Percentiles rank a stretch among this genome's conserved stretches.
These are phyloP conservation scores for Ruellia speciosa DNA, from an alignment of 305 asterid species.

Conservation along the genomic window DNA sequence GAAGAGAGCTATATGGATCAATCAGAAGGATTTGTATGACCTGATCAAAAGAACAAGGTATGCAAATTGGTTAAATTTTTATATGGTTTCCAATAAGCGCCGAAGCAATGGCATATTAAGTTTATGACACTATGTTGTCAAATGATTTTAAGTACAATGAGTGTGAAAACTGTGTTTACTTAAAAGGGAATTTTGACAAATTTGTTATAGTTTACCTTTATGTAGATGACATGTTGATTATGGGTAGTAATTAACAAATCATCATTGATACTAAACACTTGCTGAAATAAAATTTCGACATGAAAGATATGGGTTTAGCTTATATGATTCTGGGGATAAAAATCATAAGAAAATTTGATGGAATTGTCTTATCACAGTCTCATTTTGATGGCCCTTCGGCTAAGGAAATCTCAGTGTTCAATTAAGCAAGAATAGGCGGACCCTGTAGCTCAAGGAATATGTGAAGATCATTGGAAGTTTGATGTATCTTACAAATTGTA, in stretches of 20 bases:
- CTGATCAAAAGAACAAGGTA: not conserved
- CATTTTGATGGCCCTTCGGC: not conserved
- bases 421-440: not conserved
- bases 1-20: not conserved
- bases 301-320: not conserved
- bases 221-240: not conserved
- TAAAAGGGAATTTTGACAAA: not conserved
- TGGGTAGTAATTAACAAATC: not conserved
- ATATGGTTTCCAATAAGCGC: not conserved
- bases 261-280: not conserved
- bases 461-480: not conserved
- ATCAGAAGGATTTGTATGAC: not conserved
- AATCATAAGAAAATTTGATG: not conserved
- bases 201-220: not conserved
- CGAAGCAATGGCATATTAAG: not conserved
- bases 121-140: not conserved
- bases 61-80: not conserved
- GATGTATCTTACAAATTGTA: not conserved
- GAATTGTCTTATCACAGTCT: not conserved
- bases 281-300: not conserved
- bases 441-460: not conserved
- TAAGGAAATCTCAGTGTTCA: not conserved
- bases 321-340: not conserved
- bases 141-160: not conserved
- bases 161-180: not conserved